Evolutionary conservation across 371 early-diverging fungal genomes (phyloP).

Genomic region (Parasitella parasitica): DNA sequence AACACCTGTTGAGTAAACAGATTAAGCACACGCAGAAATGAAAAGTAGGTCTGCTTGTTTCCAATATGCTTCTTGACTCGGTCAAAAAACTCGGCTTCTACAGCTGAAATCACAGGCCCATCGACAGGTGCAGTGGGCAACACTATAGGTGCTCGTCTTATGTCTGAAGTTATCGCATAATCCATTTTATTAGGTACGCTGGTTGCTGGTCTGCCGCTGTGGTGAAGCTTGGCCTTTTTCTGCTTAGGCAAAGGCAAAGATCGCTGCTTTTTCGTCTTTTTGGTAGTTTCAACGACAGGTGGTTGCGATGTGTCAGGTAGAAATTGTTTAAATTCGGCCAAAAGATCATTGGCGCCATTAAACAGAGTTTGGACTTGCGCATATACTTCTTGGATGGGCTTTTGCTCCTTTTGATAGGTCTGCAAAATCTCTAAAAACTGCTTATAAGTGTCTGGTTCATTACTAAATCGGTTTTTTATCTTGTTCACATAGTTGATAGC

Average conservation of each 20-base stretch:
- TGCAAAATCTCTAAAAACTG: conserved; percentile 92
- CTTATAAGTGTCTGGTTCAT: conserved; percentile 84
- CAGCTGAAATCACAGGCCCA: conserved; percentile 27
- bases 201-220: not conserved
- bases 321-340: conserved; percentile 96
- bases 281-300: not conserved
- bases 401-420: conserved; percentile 88
- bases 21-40: conserved; percentile 96
- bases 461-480: conserved; percentile 89
- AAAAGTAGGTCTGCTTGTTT: conserved; percentile 81
- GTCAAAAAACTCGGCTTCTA: conserved; percentile 92
- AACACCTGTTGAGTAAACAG: conserved; percentile 94
- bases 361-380: conserved; percentile 85
- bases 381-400: conserved; percentile 90
- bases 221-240: conserved; percentile 5
- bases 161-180: conserved; percentile 10
- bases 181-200: not conserved
- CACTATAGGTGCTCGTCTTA: conserved; percentile 6
- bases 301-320: conserved; percentile 57
- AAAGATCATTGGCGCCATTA: conserved; percentile 78
- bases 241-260: conserved; percentile 3
- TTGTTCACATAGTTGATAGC: conserved; percentile 97
- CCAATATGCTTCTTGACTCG: conserved; percentile 76
- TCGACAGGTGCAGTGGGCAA: not conserved
- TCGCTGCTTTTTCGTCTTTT: conserved; percentile 1